Conservation (phyloP, 1,284 basidiomycete genomes). For the Apiotrichum veenhuisii region DNA sequence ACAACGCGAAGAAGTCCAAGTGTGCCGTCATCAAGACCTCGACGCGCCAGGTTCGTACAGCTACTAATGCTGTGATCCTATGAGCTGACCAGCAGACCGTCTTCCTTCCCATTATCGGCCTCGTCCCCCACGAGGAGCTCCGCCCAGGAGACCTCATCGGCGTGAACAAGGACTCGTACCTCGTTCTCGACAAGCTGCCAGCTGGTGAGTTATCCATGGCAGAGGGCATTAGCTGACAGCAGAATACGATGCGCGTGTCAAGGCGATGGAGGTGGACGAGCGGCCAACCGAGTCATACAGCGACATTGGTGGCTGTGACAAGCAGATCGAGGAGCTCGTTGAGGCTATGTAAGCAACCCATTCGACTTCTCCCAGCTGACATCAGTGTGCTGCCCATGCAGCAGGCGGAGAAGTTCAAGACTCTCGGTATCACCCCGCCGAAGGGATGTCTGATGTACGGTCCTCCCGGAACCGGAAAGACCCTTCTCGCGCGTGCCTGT, state of each 20-base stretch:
- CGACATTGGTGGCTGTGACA: constrained; percentile 74
- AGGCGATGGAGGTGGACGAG: constrained; percentile 91
- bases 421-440: constrained; percentile 71
- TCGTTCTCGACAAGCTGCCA: constrained; percentile 84
- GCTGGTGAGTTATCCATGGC: constrained; percentile 32
- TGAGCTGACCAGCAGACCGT: constrained; percentile 65
- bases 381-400: constrained; percentile 67
- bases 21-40: constrained; percentile 99
- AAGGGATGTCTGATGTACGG: constrained; percentile 78
- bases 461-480: constrained; percentile 74
- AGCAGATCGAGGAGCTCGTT: constrained; percentile 76
- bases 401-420: constrained; percentile 76
- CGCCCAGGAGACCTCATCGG: constrained; percentile 92
- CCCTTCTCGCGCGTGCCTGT: constrained; percentile 69
- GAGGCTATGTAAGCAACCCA: constrained; percentile 59
- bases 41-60: constrained; percentile 65
- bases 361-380: constrained; percentile 5
- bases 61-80: not conserved
- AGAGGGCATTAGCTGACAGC: constrained; percentile 28
- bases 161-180: constrained; percentile 99
- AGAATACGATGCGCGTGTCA: constrained; percentile 74
- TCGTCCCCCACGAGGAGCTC: constrained; percentile 86
- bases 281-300: constrained; percentile 73
- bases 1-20: constrained; percentile 92
- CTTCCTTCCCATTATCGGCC: constrained; percentile 94